Conservation (phyloP, 257 asterid species). For the Misopates orontium region DNA sequence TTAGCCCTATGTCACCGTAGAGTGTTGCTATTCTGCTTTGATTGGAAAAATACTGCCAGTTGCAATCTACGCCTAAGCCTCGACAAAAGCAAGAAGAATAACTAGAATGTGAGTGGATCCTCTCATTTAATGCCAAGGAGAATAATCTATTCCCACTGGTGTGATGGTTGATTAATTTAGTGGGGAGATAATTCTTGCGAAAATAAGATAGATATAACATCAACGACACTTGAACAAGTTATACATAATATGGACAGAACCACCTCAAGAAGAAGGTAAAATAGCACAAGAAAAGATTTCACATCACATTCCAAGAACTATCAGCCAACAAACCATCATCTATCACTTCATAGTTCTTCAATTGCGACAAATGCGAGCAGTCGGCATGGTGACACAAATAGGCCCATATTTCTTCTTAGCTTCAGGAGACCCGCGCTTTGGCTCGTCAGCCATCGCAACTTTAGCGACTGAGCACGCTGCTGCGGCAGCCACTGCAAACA, state of each 20-base stretch:
- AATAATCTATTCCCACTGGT: too few species aligned
- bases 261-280: neutral
- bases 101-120: too few species aligned
- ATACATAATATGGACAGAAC: neutral
- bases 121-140: too few species aligned
- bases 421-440: conserved; percentile 48
- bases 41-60: too few species aligned
- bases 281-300: conserved; percentile 10
- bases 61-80: too few species aligned
- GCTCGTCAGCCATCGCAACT: conserved; percentile 59
- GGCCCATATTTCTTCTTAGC: conserved; percentile 79
- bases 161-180: too few species aligned
- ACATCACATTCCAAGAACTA: conserved; percentile 4
- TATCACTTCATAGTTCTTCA: conserved; percentile 22
- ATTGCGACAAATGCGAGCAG: conserved; percentile 64
- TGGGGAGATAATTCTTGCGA: too few species aligned
- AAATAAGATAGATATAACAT: too few species aligned
- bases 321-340: too few species aligned
- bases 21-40: too few species aligned
- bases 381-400: conserved; percentile 68
- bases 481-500: conserved; percentile 55
- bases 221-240: neutral
- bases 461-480: conserved; percentile 50
- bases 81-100: too few species aligned
- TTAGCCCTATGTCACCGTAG: too few species aligned